Conservation (phyloP, 805 yeast genomes). For the Ogataea pignaliae region DNA sequence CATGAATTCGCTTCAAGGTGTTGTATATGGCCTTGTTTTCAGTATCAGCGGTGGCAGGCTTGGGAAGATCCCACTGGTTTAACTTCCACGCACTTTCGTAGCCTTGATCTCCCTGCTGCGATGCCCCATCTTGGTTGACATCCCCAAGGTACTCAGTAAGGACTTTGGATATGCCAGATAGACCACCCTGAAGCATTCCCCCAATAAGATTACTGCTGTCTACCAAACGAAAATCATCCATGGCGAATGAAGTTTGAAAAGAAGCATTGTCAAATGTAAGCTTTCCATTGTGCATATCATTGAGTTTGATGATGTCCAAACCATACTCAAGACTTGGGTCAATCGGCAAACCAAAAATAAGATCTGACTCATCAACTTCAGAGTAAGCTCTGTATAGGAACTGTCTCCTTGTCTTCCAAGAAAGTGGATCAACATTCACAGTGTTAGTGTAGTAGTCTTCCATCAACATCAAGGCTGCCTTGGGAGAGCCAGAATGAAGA, state of each 20-base stretch:
- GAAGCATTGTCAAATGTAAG: constrained; percentile 54
- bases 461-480: constrained; percentile 43
- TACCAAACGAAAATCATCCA: not conserved
- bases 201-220: constrained; percentile 21
- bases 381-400: constrained; percentile 39
- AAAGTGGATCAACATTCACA: not conserved
- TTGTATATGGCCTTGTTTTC: constrained; percentile 49
- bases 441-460: constrained; percentile 36
- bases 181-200: constrained; percentile 47
- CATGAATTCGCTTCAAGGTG: constrained; percentile 44
- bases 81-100: constrained; percentile 76
- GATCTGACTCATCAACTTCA: constrained; percentile 56
- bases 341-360: constrained; percentile 61
- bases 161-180: constrained; percentile 51
- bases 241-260: constrained; percentile 40
- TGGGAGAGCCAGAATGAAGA: constrained; percentile 29
- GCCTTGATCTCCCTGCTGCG: constrained; percentile 15
- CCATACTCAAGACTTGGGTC: constrained; percentile 52
- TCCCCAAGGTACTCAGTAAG: constrained; percentile 16
- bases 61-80: constrained; percentile 71
- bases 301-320: constrained; percentile 35
- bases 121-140: not conserved
- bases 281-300: constrained; percentile 17
- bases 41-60: constrained; percentile 30
- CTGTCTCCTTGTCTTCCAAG: constrained; percentile 14